phyloP scores from a whole-genome alignment of 83 land plant genomes.

The Larix sibirica region DNA sequence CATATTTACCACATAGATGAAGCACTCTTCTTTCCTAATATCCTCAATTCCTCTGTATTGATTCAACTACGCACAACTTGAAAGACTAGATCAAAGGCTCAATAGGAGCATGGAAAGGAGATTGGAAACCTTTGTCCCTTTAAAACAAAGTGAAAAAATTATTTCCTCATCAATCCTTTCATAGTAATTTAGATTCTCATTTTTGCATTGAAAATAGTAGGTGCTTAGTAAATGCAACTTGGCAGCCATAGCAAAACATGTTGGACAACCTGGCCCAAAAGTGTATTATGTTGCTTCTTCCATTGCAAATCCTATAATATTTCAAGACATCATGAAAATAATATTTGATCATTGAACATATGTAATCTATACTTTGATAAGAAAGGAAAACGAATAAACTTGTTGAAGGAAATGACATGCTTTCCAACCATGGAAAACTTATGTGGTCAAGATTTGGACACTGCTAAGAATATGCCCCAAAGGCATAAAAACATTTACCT shows the following conservation, averaged over 20 bases:
- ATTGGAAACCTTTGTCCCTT: too few species aligned
- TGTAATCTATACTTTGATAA: slow-evolving; percentile 60
- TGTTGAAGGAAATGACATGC: slow-evolving; percentile 39
- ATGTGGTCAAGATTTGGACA: slow-evolving; percentile 27
- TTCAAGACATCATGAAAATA: slow-evolving; percentile 42
- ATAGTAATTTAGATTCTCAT: too few species aligned
- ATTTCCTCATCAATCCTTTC: too few species aligned
- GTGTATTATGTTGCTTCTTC: slow-evolving; percentile 78
- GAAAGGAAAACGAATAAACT: slow-evolving; percentile 56
- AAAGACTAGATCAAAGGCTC: too few species aligned
- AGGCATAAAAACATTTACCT: slow-evolving; percentile 38
- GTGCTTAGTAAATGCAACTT: slow-evolving; percentile 83
- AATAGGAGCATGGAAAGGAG: too few species aligned
- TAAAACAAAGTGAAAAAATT: too few species aligned
- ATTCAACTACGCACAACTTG: too few species aligned
- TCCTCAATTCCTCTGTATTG: too few species aligned
- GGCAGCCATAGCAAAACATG: slow-evolving; percentile 20
- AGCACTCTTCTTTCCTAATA: too few species aligned
- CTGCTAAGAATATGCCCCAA: slow-evolving; percentile 21
- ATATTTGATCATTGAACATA: slow-evolving; percentile 66
- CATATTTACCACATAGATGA: too few species aligned
- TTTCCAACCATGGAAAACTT: slow-evolving; percentile 58
- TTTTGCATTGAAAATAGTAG: too few species aligned
- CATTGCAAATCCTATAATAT: slow-evolving; percentile 28
- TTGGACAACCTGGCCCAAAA: slow-evolving; percentile 39